Percentiles rank a stretch among this genome's conserved stretches.
These are phyloP conservation scores for Suillus cothurnatus DNA, from an alignment of 768 basidiomycete species.

Conservation along the genomic window DNA sequence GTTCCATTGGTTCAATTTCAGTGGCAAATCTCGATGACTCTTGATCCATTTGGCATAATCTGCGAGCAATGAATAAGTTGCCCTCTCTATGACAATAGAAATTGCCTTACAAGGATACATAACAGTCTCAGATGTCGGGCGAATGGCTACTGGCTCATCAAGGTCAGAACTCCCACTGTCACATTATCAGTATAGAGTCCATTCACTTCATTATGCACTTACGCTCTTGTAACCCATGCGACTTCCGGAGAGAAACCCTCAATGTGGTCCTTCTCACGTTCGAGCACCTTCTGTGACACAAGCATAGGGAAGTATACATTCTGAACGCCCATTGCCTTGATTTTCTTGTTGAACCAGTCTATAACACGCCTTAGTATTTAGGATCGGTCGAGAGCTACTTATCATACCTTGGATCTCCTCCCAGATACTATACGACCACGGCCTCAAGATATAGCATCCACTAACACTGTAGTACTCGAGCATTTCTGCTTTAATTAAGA, in stretches of 20 bases:
- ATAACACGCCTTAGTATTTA: constrained; percentile 1
- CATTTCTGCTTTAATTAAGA: constrained; percentile 98
- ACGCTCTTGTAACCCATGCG: constrained; percentile 99
- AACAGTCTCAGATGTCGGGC: constrained; percentile 97
- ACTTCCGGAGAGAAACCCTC: constrained; percentile 99
- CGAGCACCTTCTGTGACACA: constrained; percentile 87
- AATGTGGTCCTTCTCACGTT: constrained; percentile 97
- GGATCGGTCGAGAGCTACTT: not conserved
- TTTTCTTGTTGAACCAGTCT: constrained; percentile 94
- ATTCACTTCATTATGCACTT: constrained; percentile 33
- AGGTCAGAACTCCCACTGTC: constrained; percentile 86
- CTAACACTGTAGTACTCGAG: constrained; percentile 98
- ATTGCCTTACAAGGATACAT: constrained; percentile 92
- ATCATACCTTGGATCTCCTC: constrained; percentile 85
- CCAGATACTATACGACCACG: constrained; percentile 98
- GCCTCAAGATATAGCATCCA: constrained; percentile 97
- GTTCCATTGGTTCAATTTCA: constrained; percentile 99
- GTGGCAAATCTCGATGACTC: constrained; percentile 92
- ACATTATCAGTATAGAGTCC: constrained; percentile 4
- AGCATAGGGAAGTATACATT: constrained; percentile 99
- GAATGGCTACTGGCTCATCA: constrained; percentile 96
- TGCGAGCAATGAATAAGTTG: constrained; percentile 28
- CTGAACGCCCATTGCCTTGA: constrained; percentile 94
- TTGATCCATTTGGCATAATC: constrained; percentile 99
- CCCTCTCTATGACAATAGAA: not conserved